Evolutionary conservation across 1,139 yeast species (phyloP), one percentile per base, ranked within the genome.

Genomic region (Pichia sp.): DNA sequence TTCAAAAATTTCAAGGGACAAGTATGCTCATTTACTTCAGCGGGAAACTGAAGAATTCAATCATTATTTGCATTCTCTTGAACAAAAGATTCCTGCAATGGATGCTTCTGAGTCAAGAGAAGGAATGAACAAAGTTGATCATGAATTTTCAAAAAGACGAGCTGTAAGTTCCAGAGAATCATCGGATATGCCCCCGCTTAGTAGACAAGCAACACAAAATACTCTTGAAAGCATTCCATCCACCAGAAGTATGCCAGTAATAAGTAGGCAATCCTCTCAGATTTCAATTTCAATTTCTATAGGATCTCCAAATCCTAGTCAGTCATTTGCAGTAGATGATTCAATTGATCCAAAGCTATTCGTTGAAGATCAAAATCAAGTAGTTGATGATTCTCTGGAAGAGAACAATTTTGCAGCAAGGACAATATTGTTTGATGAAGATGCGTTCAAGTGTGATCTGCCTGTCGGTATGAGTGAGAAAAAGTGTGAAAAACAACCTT

Each of bases 401-500:
- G 30, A 12, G 3, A 14, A 10, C 2, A 30, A 30, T 18, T 17
- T n/a, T 30, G 32, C 15, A 14, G 32, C 12, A 10, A 14, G 21
- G 10, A 21, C 39, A 8, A 18, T 38, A 20, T 10, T 36, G 12
- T 28, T 28, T 35, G 56, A 51, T 31, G 59, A 53, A 12, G 45
- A 45, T 28, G 24, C 56, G 35, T 50, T 54, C 41, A 54, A 69
- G 40, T 72, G 74, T 17, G 62, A 54, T 19, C 68, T 62, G 31
- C 88, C 85, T 1, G 59, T 70, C 2, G 89, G 89, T 3, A 73
- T 82, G 79, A 74, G 85, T 0, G 59, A 60, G 15, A 72, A 66
- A 44, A 76, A 79, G 1, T 72, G 72, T 40, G 76, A 77, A n/a
- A 84, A 84, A 52, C 59, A 67, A 21, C 76, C 78, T 0, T 63